Evolutionary conservation across 192 early-diverging fungal genomes (phyloP), one percentile per base, ranked within the genome.

Genomic region (Ambispora gerdemannii): DNA sequence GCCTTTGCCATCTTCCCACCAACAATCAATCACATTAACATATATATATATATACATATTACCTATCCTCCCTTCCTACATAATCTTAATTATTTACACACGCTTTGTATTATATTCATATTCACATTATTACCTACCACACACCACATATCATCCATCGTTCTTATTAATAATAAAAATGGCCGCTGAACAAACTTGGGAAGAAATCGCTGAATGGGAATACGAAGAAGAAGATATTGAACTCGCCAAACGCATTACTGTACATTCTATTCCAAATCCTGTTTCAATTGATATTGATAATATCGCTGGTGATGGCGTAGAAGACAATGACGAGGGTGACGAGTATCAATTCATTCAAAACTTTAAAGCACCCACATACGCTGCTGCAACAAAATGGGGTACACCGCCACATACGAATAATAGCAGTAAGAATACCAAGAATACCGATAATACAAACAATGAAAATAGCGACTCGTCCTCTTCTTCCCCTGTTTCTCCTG

Each of bases 161-260:
- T n/a, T n/a, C n/a, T n/a, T n/a, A n/a, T n/a, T n/a, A n/a, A n/a
- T n/a, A n/a, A n/a, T n/a, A 60, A 32, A 33, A 33, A 66, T 66
- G 63, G 25, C 67, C 20, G 43, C 25, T 49, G 67, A 70, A 53
- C 15, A 67, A 25, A 15, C 38, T 43, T 70, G 67, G 67, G 67
- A 70, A 70, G 67, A 70, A 35, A 70, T 70, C 33, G 28, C 13
- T 53, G 67, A 70, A 53, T 70, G 31, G 53, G 67, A 70, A 22
- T 58, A 22, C 24, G 28, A 47, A 20, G 65, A 67, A 67, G 67
- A 70, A 19, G 53, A 69, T 25, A 24, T 67, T 13, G 49, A 67
- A 19, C 31, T 70, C 19, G 67, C 67, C 24, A 50, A 70, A 35
- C 51, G 67, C 22, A 70, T 70, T 58, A 70, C 67, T 2, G 67